Base-by-base conservation (phyloP, 2,329 filamentous ascomycete species). In the Pseudogymnoascus sp. region DNA sequence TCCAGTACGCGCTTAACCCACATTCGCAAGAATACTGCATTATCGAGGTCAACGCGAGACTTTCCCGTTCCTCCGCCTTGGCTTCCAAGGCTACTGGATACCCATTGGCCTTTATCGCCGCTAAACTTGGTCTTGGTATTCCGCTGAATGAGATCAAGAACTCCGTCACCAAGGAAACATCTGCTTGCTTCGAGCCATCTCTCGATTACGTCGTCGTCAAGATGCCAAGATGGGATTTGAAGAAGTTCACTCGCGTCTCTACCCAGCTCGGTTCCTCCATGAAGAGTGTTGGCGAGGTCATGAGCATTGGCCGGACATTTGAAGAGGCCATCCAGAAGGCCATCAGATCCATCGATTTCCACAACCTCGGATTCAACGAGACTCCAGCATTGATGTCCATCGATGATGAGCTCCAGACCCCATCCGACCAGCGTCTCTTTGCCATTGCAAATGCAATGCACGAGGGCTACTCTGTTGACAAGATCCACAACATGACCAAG, bases 271-370 rank as follows among this genome's bases (percentile, higher is more conserved):
- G 93, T 31, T 97, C 95, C 2, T 96, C 93, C 11, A 99, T 99
- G 95, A 99, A 97, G 87, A 96, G 91, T 84, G 93, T 99, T 62
- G 95, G 95, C 73, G 95, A 99, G 76, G 95, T 99, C 68, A 97
- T 99, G 95, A 93, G 90, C 72, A 97, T 99, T 69, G 95, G 95
- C 64, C 83, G 95, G 68, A 96, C 90, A 0, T 99, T 99, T 70
- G 95, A 99, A 77, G 95, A 99, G 78, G 95, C 95, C 7, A 96
- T 99, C 44, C 95, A 99, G 72, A 99, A 97, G 77, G 95, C 95
- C 19, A 99, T 99, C 71, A 88, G 95, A 61, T 88, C 91, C 42
- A 93, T 97, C 64, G 95, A 99, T 76, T 93, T 91, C 77, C 88
- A 95, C 80, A 97, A 97, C 74, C 82, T 96, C 24, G 95, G 95